Percentiles rank a stretch among this genome's conserved stretches.
Conservation (phyloP, 2,329 filamentous ascomycete genomes). For the Phaeosphaeriaceae sp. region DNA sequence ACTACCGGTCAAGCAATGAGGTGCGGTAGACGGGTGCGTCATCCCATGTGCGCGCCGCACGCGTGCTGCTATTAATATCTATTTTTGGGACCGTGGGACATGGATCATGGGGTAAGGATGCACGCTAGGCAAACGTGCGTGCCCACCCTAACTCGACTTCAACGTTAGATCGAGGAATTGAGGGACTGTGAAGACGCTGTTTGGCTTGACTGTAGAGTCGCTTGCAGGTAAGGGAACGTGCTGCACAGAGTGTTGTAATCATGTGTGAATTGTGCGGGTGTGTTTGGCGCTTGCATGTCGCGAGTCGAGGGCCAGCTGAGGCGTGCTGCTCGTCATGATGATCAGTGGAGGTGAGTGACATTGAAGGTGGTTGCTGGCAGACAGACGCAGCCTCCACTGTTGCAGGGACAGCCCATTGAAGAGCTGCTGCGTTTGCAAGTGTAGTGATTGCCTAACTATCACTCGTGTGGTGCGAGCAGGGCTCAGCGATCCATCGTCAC, state of each 20-base stretch:
- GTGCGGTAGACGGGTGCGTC: conserved; percentile 21
- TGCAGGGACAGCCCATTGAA: conserved; percentile 1
- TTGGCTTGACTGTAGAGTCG: conserved; percentile 1
- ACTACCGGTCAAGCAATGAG: conserved; percentile 8
- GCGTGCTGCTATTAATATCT: conserved; percentile 25
- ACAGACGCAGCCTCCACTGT: neutral
- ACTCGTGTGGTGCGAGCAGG: conserved; percentile 20
- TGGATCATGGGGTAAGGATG: conserved; percentile 6
- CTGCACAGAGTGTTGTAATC: neutral
- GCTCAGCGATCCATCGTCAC: conserved; percentile 13
- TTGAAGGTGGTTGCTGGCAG: neutral
- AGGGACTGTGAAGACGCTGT: conserved; percentile 3
- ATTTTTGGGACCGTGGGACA: conserved; percentile 16
- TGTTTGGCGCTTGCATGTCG: neutral
- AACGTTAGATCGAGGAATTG: conserved; percentile 9
- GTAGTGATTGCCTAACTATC: neutral
- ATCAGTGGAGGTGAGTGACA: neutral
- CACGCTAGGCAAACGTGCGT: conserved; percentile 17
- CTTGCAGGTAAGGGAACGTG: conserved; percentile 6
- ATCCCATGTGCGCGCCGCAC: conserved; percentile 14
- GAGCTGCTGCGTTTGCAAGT: neutral
- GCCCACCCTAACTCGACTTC: conserved; percentile 27
- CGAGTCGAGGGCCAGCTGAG: neutral
- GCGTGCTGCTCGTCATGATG: conserved; percentile 3
- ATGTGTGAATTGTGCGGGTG: neutral